Conservation (phyloP, 2,329 filamentous ascomycete genomes). For the Fusarium kyushuense region DNA sequence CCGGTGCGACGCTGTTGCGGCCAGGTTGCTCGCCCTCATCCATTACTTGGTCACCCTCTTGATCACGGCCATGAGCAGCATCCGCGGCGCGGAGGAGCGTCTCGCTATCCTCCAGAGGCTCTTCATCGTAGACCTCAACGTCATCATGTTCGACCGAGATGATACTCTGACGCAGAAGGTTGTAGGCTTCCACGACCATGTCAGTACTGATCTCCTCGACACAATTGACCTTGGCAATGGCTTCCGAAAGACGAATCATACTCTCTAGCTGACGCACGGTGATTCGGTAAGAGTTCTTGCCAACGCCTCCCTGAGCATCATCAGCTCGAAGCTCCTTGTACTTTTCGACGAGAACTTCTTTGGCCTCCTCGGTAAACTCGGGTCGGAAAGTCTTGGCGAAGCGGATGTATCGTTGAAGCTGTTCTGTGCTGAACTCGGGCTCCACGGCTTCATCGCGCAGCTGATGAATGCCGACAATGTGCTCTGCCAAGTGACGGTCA, state of each 20-base stretch:
- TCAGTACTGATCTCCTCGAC: conserved; percentile 86
- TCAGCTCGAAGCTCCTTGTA: conserved; percentile 96
- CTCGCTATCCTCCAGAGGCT: conserved; percentile 59
- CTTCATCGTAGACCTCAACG: conserved; percentile 87
- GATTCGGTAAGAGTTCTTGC: conserved; percentile 95
- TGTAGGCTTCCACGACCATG: conserved; percentile 93
- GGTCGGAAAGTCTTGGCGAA: conserved; percentile 96
- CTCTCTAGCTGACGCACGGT: conserved; percentile 96
- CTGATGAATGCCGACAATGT: conserved; percentile 95
- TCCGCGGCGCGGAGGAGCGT: conserved; percentile 58
- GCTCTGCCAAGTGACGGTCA: conserved; percentile 90
- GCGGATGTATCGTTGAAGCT: conserved; percentile 95
- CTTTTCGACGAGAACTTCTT: conserved; percentile 84
- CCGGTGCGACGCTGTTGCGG: conserved; percentile 53
- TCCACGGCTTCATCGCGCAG: conserved; percentile 90
- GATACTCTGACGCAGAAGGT: conserved; percentile 91
- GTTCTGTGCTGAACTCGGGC: conserved; percentile 95
- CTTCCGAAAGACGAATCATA: conserved; percentile 94
- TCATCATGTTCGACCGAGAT: conserved; percentile 99
- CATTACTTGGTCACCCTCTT: conserved; percentile 61
- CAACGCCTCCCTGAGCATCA: conserved; percentile 92
- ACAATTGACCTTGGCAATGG: conserved; percentile 98
- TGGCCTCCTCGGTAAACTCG: conserved; percentile 89
- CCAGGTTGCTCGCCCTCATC: conserved; percentile 55
- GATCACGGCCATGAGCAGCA: conserved; percentile 59